Evolutionary conservation across 345 rosid genomes (phyloP).

Genomic region (Noccaea bulbosa): DNA sequence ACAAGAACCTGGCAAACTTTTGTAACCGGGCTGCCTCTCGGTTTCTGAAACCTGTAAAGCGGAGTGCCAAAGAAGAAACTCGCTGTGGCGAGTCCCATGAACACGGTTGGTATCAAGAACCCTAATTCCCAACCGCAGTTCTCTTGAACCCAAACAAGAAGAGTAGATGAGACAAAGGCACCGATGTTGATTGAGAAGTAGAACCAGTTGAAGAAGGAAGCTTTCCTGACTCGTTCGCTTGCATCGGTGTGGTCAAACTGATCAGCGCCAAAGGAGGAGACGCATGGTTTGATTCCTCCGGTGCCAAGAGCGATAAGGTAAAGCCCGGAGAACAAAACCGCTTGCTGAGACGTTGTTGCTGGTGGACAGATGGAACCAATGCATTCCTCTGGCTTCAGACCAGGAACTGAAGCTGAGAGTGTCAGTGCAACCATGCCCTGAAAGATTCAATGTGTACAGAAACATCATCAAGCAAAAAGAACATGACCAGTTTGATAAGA

Average conservation of each 20-base stretch:
- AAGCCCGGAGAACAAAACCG: conserved; percentile 50
- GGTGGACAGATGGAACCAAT: conserved; percentile 38
- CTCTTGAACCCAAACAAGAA: conserved; percentile 63
- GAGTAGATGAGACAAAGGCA: conserved; percentile 57
- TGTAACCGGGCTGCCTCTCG: conserved; percentile 59
- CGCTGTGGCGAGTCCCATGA: conserved; percentile 55
- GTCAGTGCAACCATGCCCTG: conserved; percentile 61
- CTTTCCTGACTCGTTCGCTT: conserved; percentile 50
- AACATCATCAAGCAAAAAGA: conserved; percentile 24
- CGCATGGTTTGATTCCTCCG: conserved; percentile 66
- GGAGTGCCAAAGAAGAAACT: conserved; percentile 56
- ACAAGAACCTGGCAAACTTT: conserved; percentile 54
- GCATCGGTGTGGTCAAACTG: conserved; percentile 57
- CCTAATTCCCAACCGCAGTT: conserved; percentile 64
- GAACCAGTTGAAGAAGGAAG: conserved; percentile 67
- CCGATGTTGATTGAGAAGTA: conserved; percentile 57
- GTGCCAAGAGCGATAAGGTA: conserved; percentile 57
- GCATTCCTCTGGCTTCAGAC: conserved; percentile 50
- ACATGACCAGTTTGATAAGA: conserved; percentile 64
- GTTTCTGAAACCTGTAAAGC: conserved; percentile 55
- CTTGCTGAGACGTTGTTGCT: conserved; percentile 44
- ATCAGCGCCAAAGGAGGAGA: conserved; percentile 66
- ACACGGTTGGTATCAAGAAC: conserved; percentile 57
- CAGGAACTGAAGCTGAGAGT: conserved; percentile 55
- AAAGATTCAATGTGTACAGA: not conserved